A percentile compares a stretch with the other conserved stretches of the same genome.
These are phyloP conservation scores for Mycena filopes DNA, from an alignment of 768 basidiomycete species.

Conservation along the genomic window DNA sequence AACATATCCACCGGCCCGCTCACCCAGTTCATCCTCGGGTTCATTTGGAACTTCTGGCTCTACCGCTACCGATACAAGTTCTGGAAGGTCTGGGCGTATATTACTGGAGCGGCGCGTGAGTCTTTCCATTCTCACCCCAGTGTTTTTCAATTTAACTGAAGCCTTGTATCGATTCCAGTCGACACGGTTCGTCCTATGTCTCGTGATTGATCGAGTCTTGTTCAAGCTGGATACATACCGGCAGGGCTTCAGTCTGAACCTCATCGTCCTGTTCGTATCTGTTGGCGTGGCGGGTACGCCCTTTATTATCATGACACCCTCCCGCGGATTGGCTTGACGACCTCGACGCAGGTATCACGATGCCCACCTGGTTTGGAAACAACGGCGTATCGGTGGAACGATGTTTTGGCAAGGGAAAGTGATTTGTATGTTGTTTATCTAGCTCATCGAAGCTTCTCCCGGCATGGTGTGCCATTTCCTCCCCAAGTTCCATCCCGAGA, in stretches of 20 bases:
- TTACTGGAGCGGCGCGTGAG: conserved; percentile 15
- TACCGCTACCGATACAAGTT: conserved; percentile 20
- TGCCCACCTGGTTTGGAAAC: conserved; percentile 13
- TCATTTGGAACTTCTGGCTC: conserved; percentile 16
- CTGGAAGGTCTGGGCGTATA: conserved; percentile 23
- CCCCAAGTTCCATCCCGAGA: conserved; percentile 3
- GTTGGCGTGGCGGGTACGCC: conserved; percentile 2
- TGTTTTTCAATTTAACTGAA: background rate
- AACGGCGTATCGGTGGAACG: conserved; percentile 1
- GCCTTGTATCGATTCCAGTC: background rate
- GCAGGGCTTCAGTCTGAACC: conserved; percentile 11
- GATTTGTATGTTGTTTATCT: too few species aligned
- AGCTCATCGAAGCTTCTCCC: background rate
- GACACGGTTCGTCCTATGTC: conserved; percentile 11
- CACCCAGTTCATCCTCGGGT: conserved; percentile 3
- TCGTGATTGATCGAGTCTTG: background rate
- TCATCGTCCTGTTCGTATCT: conserved; percentile 5
- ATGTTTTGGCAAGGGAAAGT: background rate
- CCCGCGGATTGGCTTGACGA: too few species aligned
- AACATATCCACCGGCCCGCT: conserved; percentile 5
- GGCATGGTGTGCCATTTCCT: conserved; percentile 6
- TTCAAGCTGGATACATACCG: background rate
- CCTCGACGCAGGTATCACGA: background rate
- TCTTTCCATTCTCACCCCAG: background rate
- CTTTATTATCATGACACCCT: too few species aligned